Conservation (phyloP, 768 basidiomycete genomes). For the Dendrothele bispora region DNA sequence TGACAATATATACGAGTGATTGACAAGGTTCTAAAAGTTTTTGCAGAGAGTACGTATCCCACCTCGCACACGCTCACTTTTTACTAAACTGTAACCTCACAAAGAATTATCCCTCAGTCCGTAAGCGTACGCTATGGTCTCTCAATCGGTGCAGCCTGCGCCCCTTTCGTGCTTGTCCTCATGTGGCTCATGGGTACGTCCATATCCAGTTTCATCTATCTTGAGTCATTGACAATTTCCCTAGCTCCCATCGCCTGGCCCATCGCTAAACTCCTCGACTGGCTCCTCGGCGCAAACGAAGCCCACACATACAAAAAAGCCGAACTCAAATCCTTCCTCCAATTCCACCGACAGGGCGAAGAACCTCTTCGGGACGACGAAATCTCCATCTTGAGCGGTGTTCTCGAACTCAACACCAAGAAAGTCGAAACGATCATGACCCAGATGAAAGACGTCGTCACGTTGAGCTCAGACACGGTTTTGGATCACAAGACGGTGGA, state of each 20-base stretch:
- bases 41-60: conserved; percentile 76
- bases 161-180: conserved; percentile 68
- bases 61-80: too few species aligned
- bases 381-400: conserved; percentile 78
- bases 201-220: conserved; percentile 25
- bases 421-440: conserved; percentile 82
- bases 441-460: conserved; percentile 78
- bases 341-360: conserved; percentile 76
- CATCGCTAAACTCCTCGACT: conserved; percentile 80
- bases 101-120: conserved; percentile 67
- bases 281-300: conserved; percentile 73
- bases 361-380: conserved; percentile 82
- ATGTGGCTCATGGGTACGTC: conserved; percentile 54
- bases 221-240: conserved; percentile 31
- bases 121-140: conserved; percentile 80
- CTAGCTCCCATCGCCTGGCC: conserved; percentile 81
- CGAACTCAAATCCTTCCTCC: conserved; percentile 74
- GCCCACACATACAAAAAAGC: conserved; percentile 81
- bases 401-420: conserved; percentile 76
- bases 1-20: conserved; percentile 5
- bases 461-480: conserved; percentile 73
- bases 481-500: conserved; percentile 82
- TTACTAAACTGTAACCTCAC: too few species aligned
- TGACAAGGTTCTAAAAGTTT: too few species aligned
- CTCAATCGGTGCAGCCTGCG: conserved; percentile 74